phyloP scores from a whole-genome alignment of 2,329 filamentous ascomycete species.

The Colletotrichum falcatum region DNA sequence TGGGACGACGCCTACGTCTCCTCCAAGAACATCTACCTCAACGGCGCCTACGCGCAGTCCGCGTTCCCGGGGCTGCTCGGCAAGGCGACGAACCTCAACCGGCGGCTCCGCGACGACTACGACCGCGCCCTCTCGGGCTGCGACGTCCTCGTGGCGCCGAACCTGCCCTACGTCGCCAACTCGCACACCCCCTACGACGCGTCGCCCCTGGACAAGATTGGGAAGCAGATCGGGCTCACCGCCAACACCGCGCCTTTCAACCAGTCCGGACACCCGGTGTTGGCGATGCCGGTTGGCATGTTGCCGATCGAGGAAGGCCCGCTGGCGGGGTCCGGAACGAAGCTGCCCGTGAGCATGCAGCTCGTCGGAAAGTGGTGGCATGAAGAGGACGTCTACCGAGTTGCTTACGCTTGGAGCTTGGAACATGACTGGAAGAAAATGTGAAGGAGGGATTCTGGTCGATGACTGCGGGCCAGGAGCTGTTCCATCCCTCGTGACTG shows the following conservation, averaged over 20 bases:
- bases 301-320: slow-evolving; percentile 24
- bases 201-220: slow-evolving; percentile 54
- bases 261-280: slow-evolving; percentile 60
- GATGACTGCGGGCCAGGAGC: background rate
- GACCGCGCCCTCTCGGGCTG: slow-evolving; percentile 9
- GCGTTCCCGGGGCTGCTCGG: slow-evolving; percentile 11
- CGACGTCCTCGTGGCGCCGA: slow-evolving; percentile 11
- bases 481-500: background rate
- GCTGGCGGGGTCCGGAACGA: slow-evolving; percentile 16
- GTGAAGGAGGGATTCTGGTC: background rate
- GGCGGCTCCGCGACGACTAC: slow-evolving; percentile 29
- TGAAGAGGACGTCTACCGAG: slow-evolving; percentile 43
- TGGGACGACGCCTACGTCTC: slow-evolving; percentile 31
- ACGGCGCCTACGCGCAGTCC: slow-evolving; percentile 48
- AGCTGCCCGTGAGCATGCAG: slow-evolving; percentile 49
- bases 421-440: slow-evolving; percentile 11
- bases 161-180: slow-evolving; percentile 24
- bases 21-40: slow-evolving; percentile 59
- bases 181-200: slow-evolving; percentile 40
- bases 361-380: slow-evolving; percentile 47
- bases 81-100: slow-evolving; percentile 24
- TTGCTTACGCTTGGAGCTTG: slow-evolving; percentile 24
- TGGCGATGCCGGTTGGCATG: slow-evolving; percentile 44
- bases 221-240: slow-evolving; percentile 58
- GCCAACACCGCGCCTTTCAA: slow-evolving; percentile 62